Conservation (phyloP, 2,329 filamentous ascomycete genomes). For the Sarocladium brachiariae region DNA sequence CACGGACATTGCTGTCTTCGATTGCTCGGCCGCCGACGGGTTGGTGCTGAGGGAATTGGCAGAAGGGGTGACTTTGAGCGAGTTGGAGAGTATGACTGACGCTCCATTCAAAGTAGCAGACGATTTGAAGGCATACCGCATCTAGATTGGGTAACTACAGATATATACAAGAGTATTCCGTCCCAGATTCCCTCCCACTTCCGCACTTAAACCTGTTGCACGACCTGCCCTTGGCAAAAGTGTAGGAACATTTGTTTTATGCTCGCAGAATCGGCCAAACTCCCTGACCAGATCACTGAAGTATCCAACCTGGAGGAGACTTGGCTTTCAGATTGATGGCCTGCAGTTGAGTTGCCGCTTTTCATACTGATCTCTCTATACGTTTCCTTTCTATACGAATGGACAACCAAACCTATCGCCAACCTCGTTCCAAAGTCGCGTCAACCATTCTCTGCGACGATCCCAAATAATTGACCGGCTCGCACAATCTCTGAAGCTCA, state of each 20-base stretch:
- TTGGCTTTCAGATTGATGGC: no score
- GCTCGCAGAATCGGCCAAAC: no score
- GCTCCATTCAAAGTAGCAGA: conserved; percentile 80
- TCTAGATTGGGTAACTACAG: conserved; percentile 47
- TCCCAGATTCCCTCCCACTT: no score
- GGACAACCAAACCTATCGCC: neutral
- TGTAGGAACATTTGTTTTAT: no score
- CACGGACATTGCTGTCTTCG: conserved; percentile 40
- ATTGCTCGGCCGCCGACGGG: conserved; percentile 60
- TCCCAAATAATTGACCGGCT: neutral
- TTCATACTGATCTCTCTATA: no score
- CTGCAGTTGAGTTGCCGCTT: no score
- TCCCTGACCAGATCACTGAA: no score
- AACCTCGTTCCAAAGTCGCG: neutral
- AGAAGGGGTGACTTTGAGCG: conserved; percentile 82
- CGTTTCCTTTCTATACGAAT: neutral
- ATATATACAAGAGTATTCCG: no score
- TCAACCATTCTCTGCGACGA: neutral
- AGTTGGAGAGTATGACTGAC: conserved; percentile 80
- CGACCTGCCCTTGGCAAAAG: no score
- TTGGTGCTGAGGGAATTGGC: conserved; percentile 80
- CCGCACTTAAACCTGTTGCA: no score
- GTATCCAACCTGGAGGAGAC: no score
- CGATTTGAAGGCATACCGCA: conserved; percentile 56
- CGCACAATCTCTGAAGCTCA: neutral